A percentile compares a stretch with the other conserved stretches of the same genome.
Evolutionary conservation across 257 asterid species (phyloP).

Genomic region (Orobanche coerulescens): DNA sequence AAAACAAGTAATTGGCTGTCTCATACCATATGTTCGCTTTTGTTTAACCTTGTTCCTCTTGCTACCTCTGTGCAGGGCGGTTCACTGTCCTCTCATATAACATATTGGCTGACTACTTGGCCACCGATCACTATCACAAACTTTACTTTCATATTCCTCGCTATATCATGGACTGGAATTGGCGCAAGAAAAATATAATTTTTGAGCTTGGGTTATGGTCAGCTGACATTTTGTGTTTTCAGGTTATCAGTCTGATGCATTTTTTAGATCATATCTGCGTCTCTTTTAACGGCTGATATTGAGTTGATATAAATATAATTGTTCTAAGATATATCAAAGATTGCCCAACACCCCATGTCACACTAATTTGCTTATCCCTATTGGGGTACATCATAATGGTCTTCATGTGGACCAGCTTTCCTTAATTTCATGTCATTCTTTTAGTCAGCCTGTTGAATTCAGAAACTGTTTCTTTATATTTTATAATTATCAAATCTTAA

Average conservation of each 20-base stretch:
- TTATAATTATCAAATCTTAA: not conserved
- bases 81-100: constrained; percentile 85
- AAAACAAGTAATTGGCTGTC: too few species aligned
- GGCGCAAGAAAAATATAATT: constrained; percentile 69
- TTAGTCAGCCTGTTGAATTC: not conserved
- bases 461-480: not conserved
- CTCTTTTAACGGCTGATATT: constrained; percentile 12
- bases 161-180: constrained; percentile 74
- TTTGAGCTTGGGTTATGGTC: constrained; percentile 99
- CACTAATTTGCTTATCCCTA: not conserved
- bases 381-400: constrained; percentile 3
- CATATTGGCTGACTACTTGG: constrained; percentile 84
- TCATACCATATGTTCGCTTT: not conserved
- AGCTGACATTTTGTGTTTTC: constrained; percentile 87
- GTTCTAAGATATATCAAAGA: not conserved
- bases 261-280: constrained; percentile 4
- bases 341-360: not conserved
- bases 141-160: constrained; percentile 81
- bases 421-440: not conserved
- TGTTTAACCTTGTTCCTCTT: constrained; percentile 16
- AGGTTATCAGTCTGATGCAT: constrained; percentile 42
- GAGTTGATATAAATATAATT: not conserved
- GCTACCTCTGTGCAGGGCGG: constrained; percentile 46
- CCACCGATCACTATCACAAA: constrained; percentile 49
- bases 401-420: constrained; percentile 5